Percentiles rank a stretch among this genome's conserved stretches.
Conservation (phyloP, 2,329 filamentous ascomycete species). For the Alternaria sp. region DNA sequence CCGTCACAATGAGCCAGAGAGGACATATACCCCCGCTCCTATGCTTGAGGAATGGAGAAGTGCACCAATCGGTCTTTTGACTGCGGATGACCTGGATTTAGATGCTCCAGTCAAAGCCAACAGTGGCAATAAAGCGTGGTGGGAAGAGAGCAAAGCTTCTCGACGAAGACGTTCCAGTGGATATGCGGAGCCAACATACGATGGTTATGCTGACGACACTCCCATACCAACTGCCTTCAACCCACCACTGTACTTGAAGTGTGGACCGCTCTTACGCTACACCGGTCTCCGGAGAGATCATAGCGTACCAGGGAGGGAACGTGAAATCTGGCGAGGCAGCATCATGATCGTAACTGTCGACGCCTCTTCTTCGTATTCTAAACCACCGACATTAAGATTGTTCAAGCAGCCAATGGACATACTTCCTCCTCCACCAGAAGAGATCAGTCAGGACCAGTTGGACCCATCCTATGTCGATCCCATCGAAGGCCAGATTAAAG, state of each 20-base stretch:
- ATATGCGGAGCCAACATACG: conserved; percentile 62
- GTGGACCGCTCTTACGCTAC: conserved; percentile 89
- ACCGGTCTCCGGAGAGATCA: conserved; percentile 77
- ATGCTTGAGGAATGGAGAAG: conserved; percentile 67
- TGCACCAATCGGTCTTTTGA: conserved; percentile 51
- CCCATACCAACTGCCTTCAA: conserved; percentile 77
- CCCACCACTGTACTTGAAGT: conserved; percentile 84
- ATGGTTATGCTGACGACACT: conserved; percentile 72
- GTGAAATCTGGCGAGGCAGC: conserved; percentile 89
- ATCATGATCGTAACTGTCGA: conserved; percentile 96
- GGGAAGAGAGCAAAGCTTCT: conserved; percentile 68
- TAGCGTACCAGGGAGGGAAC: conserved; percentile 57
- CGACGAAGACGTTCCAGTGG: conserved; percentile 50
- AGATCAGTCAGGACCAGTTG: conserved; percentile 69
- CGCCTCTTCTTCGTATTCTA: conserved; percentile 80
- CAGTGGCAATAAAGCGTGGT: conserved; percentile 67
- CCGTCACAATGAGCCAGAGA: conserved; percentile 55
- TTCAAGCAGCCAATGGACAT: conserved; percentile 89
- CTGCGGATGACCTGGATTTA: conserved; percentile 54
- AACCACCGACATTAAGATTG: conserved; percentile 77
- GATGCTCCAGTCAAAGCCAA: conserved; percentile 43
- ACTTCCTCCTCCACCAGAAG: conserved; percentile 76
- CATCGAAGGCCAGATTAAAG: conserved; percentile 83
- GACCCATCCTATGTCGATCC: conserved; percentile 88
- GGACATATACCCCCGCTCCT: conserved; percentile 64